Conservation (phyloP, 2,329 filamentous ascomycete genomes). For the Juglanconis juglandina region DNA sequence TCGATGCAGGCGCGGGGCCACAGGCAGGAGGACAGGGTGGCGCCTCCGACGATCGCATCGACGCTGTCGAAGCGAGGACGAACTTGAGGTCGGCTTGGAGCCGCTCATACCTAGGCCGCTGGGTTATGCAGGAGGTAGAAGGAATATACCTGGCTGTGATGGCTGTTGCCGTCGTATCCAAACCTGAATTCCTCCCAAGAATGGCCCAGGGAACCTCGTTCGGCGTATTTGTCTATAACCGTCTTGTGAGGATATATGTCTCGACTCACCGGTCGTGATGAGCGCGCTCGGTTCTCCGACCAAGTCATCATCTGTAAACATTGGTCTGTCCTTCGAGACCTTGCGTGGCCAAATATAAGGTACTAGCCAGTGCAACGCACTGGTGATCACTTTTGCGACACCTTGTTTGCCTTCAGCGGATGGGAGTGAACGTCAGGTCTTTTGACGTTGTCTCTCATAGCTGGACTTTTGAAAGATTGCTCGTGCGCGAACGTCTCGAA, state of each 20-base stretch:
- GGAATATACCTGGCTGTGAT: background rate
- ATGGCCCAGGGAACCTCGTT: too few relatives aligned
- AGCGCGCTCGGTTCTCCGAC: background rate
- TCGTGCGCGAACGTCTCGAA: background rate
- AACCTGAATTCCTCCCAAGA: background rate
- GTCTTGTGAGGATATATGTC: background rate
- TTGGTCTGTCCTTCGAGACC: background rate
- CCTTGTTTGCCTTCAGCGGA: background rate
- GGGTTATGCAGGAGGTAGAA: background rate
- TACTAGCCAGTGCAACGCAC: too few relatives aligned
- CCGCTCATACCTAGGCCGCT: background rate
- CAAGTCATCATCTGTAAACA: background rate
- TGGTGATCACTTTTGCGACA: too few relatives aligned
- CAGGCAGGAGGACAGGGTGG: background rate
- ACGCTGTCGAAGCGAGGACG: background rate
- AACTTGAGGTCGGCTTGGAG: background rate
- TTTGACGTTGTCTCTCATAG: background rate
- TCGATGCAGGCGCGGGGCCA: background rate
- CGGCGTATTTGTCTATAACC: too few relatives aligned
- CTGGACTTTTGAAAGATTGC: background rate
- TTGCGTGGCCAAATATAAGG: background rate
- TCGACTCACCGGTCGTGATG: background rate
- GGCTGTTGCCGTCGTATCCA: background rate
- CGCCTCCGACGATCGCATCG: background rate
- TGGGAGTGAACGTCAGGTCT: background rate